Evolutionary conservation across 768 basidiomycete genomes (phyloP), one percentile per base, ranked within the genome.

Genomic region (Calocera viscosa): DNA sequence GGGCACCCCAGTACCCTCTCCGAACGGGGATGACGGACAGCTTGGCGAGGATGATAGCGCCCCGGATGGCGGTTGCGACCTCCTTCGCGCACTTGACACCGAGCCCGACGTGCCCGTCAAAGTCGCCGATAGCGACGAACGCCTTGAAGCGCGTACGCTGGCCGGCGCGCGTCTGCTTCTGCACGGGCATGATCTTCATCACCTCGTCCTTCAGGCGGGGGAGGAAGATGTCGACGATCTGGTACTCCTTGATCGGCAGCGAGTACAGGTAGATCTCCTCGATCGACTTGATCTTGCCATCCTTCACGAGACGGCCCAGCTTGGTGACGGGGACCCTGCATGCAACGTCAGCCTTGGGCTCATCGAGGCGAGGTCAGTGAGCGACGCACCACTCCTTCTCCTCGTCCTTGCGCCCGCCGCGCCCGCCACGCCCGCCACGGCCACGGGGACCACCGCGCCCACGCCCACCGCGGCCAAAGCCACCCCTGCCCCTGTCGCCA

Each of bases 231-330:
- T 99, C 96, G 83, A 99, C 89, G 79, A 99, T 96, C 80, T 99
- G 96, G 84, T 81, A 98, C 81, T 99, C 96, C 82, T 98, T 99
- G 80, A 99, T 90, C 69, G 95, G 94, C 70, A 99, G 89, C 30
- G 96, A 99, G 87, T 98, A 99, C 76, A 99, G 94, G 81, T 98
- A 99, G 80, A 98, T 97, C 77, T 99, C 96, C 78, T 99, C 96
- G 86, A 99, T 94, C 63, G 94, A 96, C 81, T 95, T 97, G 82
- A 99, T 97, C 82, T 98, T 98, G 72, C 95, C 95, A 74, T 98
- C 96, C 81, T 96, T 97, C 49, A 97, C 94, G 75, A 99, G 86
- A 79, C 96, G 94, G 69, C 96, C 96, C 72, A 99, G 90, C 79
- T 98, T 99, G 78, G 96, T 98, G 79, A 97, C 94, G 73, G 96